These are phyloP conservation scores for Huntiella abstrusa DNA, from an alignment of 2,329 filamentous ascomycete species.

Conservation along the genomic window DNA sequence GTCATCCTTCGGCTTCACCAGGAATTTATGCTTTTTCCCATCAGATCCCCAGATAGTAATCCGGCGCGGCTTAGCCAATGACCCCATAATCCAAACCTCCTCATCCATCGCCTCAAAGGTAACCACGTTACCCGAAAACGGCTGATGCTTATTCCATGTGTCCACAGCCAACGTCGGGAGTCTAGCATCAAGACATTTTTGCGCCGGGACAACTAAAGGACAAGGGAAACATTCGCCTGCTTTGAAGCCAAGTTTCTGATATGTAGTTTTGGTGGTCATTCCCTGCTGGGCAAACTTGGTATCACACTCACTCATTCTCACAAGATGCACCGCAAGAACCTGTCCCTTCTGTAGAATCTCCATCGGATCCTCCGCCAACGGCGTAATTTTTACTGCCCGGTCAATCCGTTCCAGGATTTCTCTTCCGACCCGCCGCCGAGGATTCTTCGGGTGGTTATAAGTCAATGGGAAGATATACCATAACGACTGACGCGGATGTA, in stretches of 20 bases:
- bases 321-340: constrained; percentile 62
- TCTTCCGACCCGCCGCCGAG: no score
- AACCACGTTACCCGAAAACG: constrained; percentile 72
- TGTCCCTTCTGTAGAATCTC: constrained; percentile 60
- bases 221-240: constrained; percentile 60
- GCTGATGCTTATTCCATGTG: constrained; percentile 56
- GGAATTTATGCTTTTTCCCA: constrained; percentile 68
- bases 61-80: constrained; percentile 79
- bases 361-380: constrained; percentile 19
- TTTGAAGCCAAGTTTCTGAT: constrained; percentile 63
- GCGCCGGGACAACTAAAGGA: constrained; percentile 72
- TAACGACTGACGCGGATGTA: constrained; percentile 77
- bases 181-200: constrained; percentile 64
- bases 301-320: constrained; percentile 58
- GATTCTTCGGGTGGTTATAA: constrained; percentile 41
- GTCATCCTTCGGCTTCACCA: constrained; percentile 97
- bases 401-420: constrained; percentile 23
- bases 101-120: constrained; percentile 68
- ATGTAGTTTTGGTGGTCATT: constrained; percentile 47
- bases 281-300: no score
- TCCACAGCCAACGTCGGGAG: constrained; percentile 53
- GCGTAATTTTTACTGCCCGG: constrained; percentile 21
- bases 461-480: constrained; percentile 83
- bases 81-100: constrained; percentile 76
- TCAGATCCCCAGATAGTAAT: constrained; percentile 78